Conservation (phyloP, 1,284 basidiomycete genomes). For the Malassezia furfur region DNA sequence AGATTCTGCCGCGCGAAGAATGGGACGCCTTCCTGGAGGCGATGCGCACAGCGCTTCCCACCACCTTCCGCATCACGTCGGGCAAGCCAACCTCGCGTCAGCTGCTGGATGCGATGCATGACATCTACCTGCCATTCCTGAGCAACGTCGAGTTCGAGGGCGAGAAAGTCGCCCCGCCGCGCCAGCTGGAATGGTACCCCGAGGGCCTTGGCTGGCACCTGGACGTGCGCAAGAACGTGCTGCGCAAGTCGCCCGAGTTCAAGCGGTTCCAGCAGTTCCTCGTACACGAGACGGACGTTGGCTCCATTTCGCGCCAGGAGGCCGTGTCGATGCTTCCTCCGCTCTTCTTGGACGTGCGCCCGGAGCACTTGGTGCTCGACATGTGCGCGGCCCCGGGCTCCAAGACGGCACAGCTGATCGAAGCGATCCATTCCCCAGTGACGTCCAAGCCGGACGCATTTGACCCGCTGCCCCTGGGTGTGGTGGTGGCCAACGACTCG, state of each 20-base stretch:
- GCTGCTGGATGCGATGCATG: slow-evolving; percentile 37
- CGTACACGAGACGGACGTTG: slow-evolving; percentile 95
- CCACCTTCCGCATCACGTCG: slow-evolving; percentile 78
- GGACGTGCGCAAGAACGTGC: slow-evolving; percentile 76
- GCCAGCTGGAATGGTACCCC: slow-evolving; percentile 84
- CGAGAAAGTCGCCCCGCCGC: slow-evolving; percentile 59
- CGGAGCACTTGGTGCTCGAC: slow-evolving; percentile 57
- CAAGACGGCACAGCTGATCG: slow-evolving; percentile 86
- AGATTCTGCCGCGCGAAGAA: slow-evolving; percentile 52
- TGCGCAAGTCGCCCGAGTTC: slow-evolving; percentile 85
- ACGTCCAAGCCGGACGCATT: slow-evolving; percentile 33
- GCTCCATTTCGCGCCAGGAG: slow-evolving; percentile 91
- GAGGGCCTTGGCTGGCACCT: slow-evolving; percentile 90
- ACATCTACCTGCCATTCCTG: slow-evolving; percentile 65
- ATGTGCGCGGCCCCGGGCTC: slow-evolving; percentile 99
- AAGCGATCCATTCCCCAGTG: slow-evolving; percentile 61
- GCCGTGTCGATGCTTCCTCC: slow-evolving; percentile 98
- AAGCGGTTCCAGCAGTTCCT: slow-evolving; percentile 92
- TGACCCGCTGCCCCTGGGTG: slow-evolving; percentile 52
- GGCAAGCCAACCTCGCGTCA: slow-evolving; percentile 39
- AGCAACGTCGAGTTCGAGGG: slow-evolving; percentile 69
- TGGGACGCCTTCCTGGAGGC: slow-evolving; percentile 68
- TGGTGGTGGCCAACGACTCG: slow-evolving; percentile 79
- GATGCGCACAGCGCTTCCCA: slow-evolving; percentile 69
- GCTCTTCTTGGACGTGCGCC: slow-evolving; percentile 79